Conservation (phyloP, 768 basidiomycete species). For the Lactifluus echinatus region DNA sequence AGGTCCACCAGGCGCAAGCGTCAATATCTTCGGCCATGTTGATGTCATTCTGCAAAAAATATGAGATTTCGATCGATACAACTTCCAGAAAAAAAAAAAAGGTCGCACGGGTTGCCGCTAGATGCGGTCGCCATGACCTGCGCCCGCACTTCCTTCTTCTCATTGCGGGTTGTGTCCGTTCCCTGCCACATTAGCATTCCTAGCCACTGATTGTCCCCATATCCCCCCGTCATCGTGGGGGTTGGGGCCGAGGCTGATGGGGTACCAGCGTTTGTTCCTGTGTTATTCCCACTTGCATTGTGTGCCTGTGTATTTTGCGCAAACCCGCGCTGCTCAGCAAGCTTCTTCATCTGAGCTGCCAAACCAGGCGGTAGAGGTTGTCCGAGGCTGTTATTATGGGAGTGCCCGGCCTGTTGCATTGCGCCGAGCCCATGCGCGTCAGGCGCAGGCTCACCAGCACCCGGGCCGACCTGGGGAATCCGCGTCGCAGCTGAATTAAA, state of each 20-base stretch:
- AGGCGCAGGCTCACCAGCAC: not conserved
- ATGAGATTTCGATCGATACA: not conserved
- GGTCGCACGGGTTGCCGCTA: constrained; percentile 12
- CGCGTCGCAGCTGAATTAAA: constrained; percentile 1
- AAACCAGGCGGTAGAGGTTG: constrained; percentile 2
- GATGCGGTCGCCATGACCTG: constrained; percentile 11
- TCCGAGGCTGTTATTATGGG: not conserved
- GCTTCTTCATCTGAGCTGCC: constrained; percentile 18
- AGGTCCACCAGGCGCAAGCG: constrained; percentile 8
- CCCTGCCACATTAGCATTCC: constrained; percentile 18
- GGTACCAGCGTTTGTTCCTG: not conserved
- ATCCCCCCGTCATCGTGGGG: not conserved
- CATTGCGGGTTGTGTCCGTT: constrained; percentile 11
- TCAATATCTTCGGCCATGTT: constrained; percentile 16
- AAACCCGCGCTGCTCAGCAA: constrained; percentile 10
- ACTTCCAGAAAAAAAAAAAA: not conserved
- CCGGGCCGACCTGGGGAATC: constrained; percentile 1
- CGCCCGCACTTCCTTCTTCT: constrained; percentile 18
- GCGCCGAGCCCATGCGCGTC: not conserved
- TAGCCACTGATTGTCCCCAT: constrained; percentile 3
- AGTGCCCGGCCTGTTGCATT: not conserved
- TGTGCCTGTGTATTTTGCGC: not conserved
- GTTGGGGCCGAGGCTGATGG: not conserved
- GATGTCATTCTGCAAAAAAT: not conserved
- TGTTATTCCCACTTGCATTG: not conserved